A percentile compares a stretch with the other conserved stretches of the same genome.
Conservation (phyloP, 2,329 filamentous ascomycete genomes). For the Penicillium sumatraense region DNA sequence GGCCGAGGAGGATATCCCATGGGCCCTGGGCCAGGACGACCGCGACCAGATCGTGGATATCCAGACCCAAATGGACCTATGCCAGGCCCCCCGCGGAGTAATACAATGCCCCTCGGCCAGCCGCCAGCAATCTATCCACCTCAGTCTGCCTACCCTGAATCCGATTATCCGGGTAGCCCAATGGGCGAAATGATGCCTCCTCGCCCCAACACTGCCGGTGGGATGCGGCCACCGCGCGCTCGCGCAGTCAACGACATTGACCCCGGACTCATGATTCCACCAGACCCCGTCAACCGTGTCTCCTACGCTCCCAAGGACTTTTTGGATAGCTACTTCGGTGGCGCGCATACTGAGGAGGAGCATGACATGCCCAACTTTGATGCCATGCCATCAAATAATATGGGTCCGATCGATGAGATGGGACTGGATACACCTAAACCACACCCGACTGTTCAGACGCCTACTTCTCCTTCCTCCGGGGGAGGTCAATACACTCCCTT, state of each 20-base stretch:
- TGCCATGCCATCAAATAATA: conserved; percentile 47
- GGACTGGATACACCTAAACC: conserved; percentile 38
- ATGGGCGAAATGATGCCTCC: conserved; percentile 22
- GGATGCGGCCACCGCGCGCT: conserved; percentile 21
- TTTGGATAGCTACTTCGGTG: conserved; percentile 56
- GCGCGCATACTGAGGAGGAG: conserved; percentile 37
- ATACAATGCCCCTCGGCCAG: conserved; percentile 40
- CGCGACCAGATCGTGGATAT: conserved; percentile 31
- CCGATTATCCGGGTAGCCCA: conserved; percentile 20
- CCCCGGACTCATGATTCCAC: conserved; percentile 22
- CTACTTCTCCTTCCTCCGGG: conserved; percentile 22
- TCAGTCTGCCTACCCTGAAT: conserved; percentile 40
- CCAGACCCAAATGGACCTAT: conserved; percentile 30
- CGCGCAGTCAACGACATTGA: conserved; percentile 34
- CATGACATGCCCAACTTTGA: conserved; percentile 69
- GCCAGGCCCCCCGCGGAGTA: conserved; percentile 40
- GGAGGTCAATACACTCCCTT: conserved; percentile 42
- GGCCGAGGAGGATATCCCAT: conserved; percentile 29
- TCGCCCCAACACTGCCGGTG: conserved; percentile 33
- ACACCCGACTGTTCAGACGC: conserved; percentile 29
- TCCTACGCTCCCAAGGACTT: conserved; percentile 44
- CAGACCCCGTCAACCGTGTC: conserved; percentile 25
- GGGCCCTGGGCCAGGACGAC: conserved; percentile 31
- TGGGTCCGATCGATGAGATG: conserved; percentile 38
- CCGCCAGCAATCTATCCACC: conserved; percentile 37